Percentiles rank a stretch among this genome's conserved stretches.
Evolutionary conservation across 768 basidiomycete species (phyloP).

Genomic region (Boletellus emodensis): DNA sequence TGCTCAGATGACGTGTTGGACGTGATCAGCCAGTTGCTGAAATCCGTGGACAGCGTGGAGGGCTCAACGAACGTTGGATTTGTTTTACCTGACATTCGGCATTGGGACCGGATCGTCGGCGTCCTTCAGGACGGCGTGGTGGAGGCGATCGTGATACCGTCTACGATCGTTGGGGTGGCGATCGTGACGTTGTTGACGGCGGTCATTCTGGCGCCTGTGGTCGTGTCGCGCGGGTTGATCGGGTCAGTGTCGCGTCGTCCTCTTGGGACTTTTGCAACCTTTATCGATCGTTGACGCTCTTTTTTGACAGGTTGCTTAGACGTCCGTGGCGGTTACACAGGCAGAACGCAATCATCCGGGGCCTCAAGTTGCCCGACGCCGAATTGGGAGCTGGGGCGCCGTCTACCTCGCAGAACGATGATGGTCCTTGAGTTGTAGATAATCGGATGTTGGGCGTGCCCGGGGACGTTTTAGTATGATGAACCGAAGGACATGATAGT

Average conservation of each 20-base stretch:
- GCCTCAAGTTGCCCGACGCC: neutral
- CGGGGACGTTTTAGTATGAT: no score
- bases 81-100: slow-evolving; percentile 4
- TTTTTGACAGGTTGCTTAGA: neutral
- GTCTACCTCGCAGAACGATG: neutral
- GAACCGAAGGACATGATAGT: no score
- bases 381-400: neutral
- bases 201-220: neutral
- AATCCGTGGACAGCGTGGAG: slow-evolving; percentile 8
- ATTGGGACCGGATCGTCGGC: slow-evolving; percentile 8
- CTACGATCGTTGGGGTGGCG: neutral
- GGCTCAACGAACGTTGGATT: slow-evolving; percentile 8
- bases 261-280: no score
- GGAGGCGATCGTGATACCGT: slow-evolving; percentile 2
- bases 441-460: no score
- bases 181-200: slow-evolving; percentile 1
- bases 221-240: neutral
- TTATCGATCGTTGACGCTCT: no score
- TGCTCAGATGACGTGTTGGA: slow-evolving; percentile 9
- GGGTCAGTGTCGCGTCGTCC: neutral
- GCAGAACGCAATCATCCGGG: slow-evolving; percentile 3
- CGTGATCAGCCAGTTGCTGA: slow-evolving; percentile 5
- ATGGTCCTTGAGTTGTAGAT: no score
- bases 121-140: neutral
- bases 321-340: slow-evolving; percentile 4